Evolutionary conservation across 2,329 filamentous ascomycete species (phyloP).

Genomic region (Fusarium neocosmosporiellum): DNA sequence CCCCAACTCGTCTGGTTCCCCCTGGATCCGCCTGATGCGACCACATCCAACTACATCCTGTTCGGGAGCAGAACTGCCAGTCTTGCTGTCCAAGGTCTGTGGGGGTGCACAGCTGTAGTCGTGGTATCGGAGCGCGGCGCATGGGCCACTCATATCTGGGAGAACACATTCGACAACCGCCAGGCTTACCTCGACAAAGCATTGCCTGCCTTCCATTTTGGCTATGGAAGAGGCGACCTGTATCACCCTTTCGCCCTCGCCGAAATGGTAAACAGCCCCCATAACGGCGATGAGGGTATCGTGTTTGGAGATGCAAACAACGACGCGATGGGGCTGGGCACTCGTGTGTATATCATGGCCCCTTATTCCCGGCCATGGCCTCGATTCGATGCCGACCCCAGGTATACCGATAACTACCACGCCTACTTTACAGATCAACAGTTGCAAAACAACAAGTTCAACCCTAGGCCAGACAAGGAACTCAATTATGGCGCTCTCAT

Average conservation of each 20-base stretch:
- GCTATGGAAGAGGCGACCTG: not conserved
- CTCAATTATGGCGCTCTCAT: not conserved
- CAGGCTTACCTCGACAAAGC: not conserved
- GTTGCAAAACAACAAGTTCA: not conserved
- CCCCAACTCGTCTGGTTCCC: not conserved
- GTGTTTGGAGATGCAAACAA: not conserved
- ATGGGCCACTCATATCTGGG: not conserved
- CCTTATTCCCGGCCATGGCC: not conserved
- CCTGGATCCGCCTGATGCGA: not conserved
- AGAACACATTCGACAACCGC: not conserved
- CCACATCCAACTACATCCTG: not conserved
- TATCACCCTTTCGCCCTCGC: not conserved
- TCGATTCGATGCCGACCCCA: not conserved
- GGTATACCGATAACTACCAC: not conserved
- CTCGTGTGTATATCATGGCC: not conserved
- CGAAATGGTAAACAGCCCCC: not conserved
- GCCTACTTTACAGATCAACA: not conserved
- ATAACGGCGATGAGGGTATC: not conserved
- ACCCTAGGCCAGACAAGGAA: not conserved
- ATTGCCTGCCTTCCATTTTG: not conserved
- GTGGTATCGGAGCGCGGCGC: not conserved
- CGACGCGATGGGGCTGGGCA: not conserved
- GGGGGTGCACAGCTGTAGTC: not conserved
- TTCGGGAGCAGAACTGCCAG: not conserved
- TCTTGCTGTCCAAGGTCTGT: not conserved